These are phyloP conservation scores for Neoascochyta sp. DNA, from an alignment of 2,329 filamentous ascomycete genomes.

Conservation along the genomic window DNA sequence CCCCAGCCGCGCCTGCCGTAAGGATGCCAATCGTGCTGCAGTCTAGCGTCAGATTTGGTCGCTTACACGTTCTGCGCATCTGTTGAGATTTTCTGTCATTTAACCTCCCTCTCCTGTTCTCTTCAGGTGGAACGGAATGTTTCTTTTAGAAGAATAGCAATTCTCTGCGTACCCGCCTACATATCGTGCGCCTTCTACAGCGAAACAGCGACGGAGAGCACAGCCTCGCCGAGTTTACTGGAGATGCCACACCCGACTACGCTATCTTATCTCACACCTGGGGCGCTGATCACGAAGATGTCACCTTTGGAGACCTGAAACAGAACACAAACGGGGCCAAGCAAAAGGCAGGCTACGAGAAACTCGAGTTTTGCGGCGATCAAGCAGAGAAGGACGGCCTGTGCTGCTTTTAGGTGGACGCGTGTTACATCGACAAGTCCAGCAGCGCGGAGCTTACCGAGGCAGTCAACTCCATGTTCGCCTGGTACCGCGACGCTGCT, in stretches of 20 bases:
- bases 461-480: constrained; percentile 2
- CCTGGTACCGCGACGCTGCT: constrained; percentile 3
- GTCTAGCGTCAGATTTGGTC: constrained; percentile 4
- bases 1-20: constrained; percentile 1
- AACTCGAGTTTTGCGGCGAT: constrained; percentile 13
- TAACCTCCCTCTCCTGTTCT: too few relatives aligned
- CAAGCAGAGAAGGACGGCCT: background rate
- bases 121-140: background rate
- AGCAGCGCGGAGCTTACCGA: constrained; percentile 1
- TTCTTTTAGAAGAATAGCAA: too few relatives aligned
- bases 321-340: constrained; percentile 1
- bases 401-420: constrained; percentile 3
- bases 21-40: constrained; percentile 2
- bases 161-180: too few relatives aligned
- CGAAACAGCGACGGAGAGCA: constrained; percentile 4
- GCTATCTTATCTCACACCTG: constrained; percentile 34
- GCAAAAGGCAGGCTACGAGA: constrained; percentile 9
- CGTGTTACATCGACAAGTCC: constrained; percentile 5
- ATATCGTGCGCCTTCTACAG: constrained; percentile 5
- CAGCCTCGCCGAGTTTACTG: constrained; percentile 5
- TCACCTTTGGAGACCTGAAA: constrained; percentile 17
- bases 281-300: constrained; percentile 18
- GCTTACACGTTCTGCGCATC: constrained; percentile 4
- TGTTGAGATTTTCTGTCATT: background rate
- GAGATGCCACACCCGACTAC: constrained; percentile 11